Evolutionary conservation across 2,329 filamentous ascomycete species (phyloP), one percentile per base, ranked within the genome.

Genomic region (Septoria linicola): DNA sequence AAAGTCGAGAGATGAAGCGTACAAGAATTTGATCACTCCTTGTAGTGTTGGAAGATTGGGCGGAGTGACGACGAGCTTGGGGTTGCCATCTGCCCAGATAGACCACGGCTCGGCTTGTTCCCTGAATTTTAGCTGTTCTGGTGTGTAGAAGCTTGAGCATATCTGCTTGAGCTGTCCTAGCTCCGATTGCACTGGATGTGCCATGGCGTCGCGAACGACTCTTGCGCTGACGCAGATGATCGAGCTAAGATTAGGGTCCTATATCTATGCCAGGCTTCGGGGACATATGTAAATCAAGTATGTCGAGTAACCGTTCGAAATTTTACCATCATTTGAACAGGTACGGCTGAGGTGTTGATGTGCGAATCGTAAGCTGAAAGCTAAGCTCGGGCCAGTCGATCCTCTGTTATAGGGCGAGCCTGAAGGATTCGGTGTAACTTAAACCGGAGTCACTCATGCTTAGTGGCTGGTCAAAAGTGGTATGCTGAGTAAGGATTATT

Each of bases 21-120:
- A 68, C 11, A 72, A 61, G 8, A 62, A 59, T n/a, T 61, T 59
- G n/a, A 73, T 58, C 1, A 65, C 51, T 8, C 57, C 56, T n/a
- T 65, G 62, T 5, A 73, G 57, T 1, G 66, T 58, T 13, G 63
- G 59, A 1, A 67, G 31, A 7, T 58, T 55, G 5, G 56, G 58
- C 1, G 71, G 71, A 6, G 64, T 64, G 25, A 71, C 49, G 30
- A 72, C 66, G 21, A 72, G 51, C 21, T 57, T 44, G 3, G 71
- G 71, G 7, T 67, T 49, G 5, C 54, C 55, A 23, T 73, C 59
- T 32, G 66, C 67, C 45, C 68, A 63, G 3, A 58, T 43, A 2
- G 70, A 65, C 70, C 70, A 73, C 32, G 60, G 61, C 27, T 48
- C 44, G 35, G 49, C 43, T 40, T 60, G 53, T 6, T 46, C 35